phyloP scores from a whole-genome alignment of 78 protist genomes.

The Emiliania huxleyi region DNA sequence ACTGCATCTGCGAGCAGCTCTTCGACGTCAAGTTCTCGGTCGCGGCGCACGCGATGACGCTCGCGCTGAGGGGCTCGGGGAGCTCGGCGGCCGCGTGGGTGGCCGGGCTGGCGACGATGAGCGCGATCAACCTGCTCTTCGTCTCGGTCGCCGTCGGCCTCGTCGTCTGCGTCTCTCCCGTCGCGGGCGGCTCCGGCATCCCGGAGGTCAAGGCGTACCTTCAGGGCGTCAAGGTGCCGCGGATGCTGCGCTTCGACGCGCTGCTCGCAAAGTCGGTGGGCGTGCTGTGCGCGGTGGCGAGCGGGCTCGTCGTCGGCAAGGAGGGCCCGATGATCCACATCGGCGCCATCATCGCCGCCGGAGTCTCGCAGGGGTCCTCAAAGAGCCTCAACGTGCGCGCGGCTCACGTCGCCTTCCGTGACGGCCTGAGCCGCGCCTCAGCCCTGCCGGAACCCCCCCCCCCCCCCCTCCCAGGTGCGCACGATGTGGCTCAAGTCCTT shows the following conservation, averaged over 20 bases:
- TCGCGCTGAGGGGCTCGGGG: too few relatives aligned
- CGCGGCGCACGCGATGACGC: too few relatives aligned
- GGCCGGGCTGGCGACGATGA: neutral
- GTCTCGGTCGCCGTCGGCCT: neutral
- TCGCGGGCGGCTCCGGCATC: slow-evolving; percentile 76
- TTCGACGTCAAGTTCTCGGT: neutral
- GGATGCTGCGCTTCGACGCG: slow-evolving; percentile 43
- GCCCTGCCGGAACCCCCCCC: too few relatives aligned
- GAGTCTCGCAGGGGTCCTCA: slow-evolving; percentile 77
- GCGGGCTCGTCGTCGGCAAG: slow-evolving; percentile 60
- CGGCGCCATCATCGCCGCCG: slow-evolving; percentile 80
- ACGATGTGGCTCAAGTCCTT: slow-evolving; percentile 39
- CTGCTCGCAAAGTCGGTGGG: slow-evolving; percentile 64
- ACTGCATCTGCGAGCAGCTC: neutral
- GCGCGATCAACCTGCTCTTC: neutral
- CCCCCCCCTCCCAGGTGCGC: too few relatives aligned
- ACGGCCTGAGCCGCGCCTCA: too few relatives aligned
- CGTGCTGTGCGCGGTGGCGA: slow-evolving; percentile 64
- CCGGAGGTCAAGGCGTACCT: slow-evolving; percentile 79
- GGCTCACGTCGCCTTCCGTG: too few relatives aligned
- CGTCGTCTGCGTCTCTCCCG: slow-evolving; percentile 41
- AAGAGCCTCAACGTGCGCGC: neutral
- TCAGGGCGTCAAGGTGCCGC: slow-evolving; percentile 43
- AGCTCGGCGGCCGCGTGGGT: neutral
- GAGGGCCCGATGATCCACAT: slow-evolving; percentile 90